Evolutionary conservation across 768 basidiomycete genomes (phyloP).

Genomic region (Trametes cinnabarina): DNA sequence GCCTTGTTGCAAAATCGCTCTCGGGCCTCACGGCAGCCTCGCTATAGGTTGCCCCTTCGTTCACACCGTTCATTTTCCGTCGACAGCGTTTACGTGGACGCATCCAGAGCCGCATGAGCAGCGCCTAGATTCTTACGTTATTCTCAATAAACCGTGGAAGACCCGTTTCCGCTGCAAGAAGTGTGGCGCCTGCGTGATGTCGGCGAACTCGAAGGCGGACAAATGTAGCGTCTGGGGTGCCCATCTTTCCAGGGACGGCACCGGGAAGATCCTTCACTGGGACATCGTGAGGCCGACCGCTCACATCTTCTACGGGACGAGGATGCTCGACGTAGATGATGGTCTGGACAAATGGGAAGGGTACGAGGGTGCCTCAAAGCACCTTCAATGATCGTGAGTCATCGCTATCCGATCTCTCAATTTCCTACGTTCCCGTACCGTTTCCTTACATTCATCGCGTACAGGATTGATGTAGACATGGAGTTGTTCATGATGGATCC

Average conservation of each 20-base stretch:
- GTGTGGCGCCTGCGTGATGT: slow-evolving; percentile 56
- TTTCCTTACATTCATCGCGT: too few species aligned
- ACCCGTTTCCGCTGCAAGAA: slow-evolving; percentile 59
- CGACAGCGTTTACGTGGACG: slow-evolving; percentile 54
- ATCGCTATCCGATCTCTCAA: not conserved
- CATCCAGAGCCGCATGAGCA: slow-evolving; percentile 36
- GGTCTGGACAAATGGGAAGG: slow-evolving; percentile 62
- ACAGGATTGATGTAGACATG: too few species aligned
- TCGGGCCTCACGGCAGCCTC: not conserved
- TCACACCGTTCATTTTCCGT: slow-evolving; percentile 56
- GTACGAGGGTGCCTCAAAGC: slow-evolving; percentile 51
- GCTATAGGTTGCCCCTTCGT: slow-evolving; percentile 57
- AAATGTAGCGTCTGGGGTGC: slow-evolving; percentile 60
- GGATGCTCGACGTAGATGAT: slow-evolving; percentile 56
- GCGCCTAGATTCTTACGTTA: slow-evolving; percentile 46
- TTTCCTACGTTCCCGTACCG: not conserved
- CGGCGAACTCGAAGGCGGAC: slow-evolving; percentile 46
- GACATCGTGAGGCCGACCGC: slow-evolving; percentile 57
- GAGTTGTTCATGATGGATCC: too few species aligned
- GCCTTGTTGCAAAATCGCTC: too few species aligned
- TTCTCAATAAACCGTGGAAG: slow-evolving; percentile 55
- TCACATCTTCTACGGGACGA: slow-evolving; percentile 67
- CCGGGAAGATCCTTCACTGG: slow-evolving; percentile 51
- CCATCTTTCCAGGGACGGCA: slow-evolving; percentile 50
- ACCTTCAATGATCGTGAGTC: slow-evolving; percentile 24